A percentile compares a stretch with the other conserved stretches of the same genome.
Conservation (phyloP, 805 yeast genomes). For the Saccharomycopsis schoenii region DNA sequence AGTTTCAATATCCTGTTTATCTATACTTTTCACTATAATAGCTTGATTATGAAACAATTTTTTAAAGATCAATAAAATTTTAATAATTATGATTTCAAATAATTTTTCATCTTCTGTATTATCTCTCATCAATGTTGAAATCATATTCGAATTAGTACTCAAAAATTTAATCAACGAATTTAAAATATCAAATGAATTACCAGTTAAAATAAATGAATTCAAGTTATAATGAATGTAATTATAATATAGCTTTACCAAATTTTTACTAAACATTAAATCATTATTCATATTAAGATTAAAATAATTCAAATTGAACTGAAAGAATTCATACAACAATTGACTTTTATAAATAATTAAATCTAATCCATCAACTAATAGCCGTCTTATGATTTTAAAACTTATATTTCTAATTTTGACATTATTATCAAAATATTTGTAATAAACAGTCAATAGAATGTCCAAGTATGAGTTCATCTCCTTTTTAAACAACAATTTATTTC, state of each 20-base stretch:
- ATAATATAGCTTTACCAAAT: conserved; percentile 66
- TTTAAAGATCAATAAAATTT: conserved; percentile 55
- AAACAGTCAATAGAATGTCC: conserved; percentile 19
- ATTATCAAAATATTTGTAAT: background rate
- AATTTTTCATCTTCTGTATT: conserved; percentile 43
- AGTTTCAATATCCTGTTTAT: conserved; percentile 49
- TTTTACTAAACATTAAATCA: conserved; percentile 58
- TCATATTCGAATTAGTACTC: conserved; percentile 51
- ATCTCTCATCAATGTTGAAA: conserved; percentile 45
- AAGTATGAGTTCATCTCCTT: conserved; percentile 48
- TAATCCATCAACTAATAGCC: conserved; percentile 68
- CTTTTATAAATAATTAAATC: conserved; percentile 53
- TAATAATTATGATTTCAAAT: conserved; percentile 69
- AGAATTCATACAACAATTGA: conserved; percentile 38
- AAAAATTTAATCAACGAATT: conserved; percentile 50
- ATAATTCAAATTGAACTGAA: background rate
- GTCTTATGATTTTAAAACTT: conserved; percentile 49
- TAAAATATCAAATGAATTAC: conserved; percentile 52
- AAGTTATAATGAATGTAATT: conserved; percentile 52
- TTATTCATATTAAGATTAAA: background rate
- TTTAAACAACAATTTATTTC: conserved; percentile 56
- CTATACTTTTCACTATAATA: conserved; percentile 51
- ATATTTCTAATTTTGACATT: background rate
- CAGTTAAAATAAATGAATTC: conserved; percentile 59
- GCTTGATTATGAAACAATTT: conserved; percentile 59